Base-by-base conservation (phyloP, 768 basidiomycete species). In the Boletus vermiculosoides region DNA sequence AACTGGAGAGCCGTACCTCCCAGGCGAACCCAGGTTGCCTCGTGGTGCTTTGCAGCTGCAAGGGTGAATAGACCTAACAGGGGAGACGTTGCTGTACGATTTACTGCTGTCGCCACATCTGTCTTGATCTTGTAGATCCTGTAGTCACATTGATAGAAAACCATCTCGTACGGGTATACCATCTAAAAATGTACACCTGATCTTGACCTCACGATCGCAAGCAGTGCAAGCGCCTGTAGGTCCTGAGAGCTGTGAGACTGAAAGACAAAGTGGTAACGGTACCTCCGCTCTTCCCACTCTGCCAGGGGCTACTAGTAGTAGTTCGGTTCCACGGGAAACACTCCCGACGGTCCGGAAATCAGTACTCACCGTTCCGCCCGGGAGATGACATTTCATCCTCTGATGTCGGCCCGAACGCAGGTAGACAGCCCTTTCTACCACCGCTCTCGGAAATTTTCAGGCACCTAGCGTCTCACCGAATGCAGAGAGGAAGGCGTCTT, bases 1-100 rank as follows among this genome's bases (percentile, higher is more conserved):
- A 73, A 90, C 86, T 33, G 83, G 84, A 30, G 87, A 92, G 69
- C 77, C 75, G 13, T 92, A 92, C 70, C 70, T 72, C 47, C 73
- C 76, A 22, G 85, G 78, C 13, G 91, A 93, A 70, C 87, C 91
- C 22, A 83, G 78, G 68, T 73, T 93, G 57, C 91, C 91, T 42
- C 82, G 91, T 63, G 75, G 70, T 49, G 75, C 76, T 13, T 70
- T 88, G 60, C 72, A 85, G 52, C 76, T 89, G 69, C 83, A 66
- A 47, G 68, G 66, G 1, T 68, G 46, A 65, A 56, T 36, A 50
- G 56, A 56, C 13, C 3, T 34, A 0, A 30, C n/a, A 2, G 20
- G 7, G 40, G 44, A 39, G 36, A 39, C n/a, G 31, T 33, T 34
- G 36, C 33, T 63, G 62, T 67, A 59, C 55, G 42, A 55, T 66